These are phyloP conservation scores for Cyclospora cayetanensis DNA, from an alignment of 169 alveolate species.

Conservation along the genomic window DNA sequence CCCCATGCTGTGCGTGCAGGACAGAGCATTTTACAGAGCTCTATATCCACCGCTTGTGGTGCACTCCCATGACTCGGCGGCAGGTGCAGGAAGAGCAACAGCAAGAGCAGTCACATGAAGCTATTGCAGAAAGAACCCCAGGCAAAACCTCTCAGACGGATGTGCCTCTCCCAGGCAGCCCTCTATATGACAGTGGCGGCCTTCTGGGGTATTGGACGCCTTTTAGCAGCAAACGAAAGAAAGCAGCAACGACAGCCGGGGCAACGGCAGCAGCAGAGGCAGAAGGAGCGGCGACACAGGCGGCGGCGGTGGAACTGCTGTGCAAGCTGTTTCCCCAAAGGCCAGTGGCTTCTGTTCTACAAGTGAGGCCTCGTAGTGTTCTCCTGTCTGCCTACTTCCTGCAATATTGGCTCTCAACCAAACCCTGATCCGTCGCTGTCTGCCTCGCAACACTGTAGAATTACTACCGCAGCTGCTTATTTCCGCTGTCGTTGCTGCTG, in stretches of 20 bases:
- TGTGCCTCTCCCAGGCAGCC: slow-evolving; percentile 12
- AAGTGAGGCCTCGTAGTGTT: not conserved
- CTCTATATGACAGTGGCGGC: slow-evolving; percentile 22
- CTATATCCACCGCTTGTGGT: slow-evolving; percentile 37
- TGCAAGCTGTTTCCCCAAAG: not conserved
- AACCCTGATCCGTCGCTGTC: too few relatives aligned
- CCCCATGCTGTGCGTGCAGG: not conserved
- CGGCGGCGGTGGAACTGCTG: not conserved
- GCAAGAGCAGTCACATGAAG: too few relatives aligned
- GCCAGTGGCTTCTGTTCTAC: slow-evolving; percentile 10
- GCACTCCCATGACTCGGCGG: not conserved
- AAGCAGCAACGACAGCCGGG: not conserved
- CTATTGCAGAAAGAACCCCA: too few relatives aligned
- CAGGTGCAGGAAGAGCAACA: not conserved
- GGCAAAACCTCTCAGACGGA: not conserved
- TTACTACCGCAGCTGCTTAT: not conserved
- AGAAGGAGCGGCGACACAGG: not conserved
- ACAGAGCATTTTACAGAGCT: not conserved
- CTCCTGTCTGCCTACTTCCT: not conserved
- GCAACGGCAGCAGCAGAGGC: not conserved
- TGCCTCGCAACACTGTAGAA: too few relatives aligned
- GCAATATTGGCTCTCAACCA: too few relatives aligned
- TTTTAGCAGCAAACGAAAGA: not conserved
- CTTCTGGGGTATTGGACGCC: slow-evolving; percentile 22
- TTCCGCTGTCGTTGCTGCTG: slow-evolving; percentile 16